A percentile compares a stretch with the other conserved stretches of the same genome.
These are phyloP conservation scores for Cryphonectria carpinicola DNA, from an alignment of 2,329 filamentous ascomycete species.

Conservation along the genomic window DNA sequence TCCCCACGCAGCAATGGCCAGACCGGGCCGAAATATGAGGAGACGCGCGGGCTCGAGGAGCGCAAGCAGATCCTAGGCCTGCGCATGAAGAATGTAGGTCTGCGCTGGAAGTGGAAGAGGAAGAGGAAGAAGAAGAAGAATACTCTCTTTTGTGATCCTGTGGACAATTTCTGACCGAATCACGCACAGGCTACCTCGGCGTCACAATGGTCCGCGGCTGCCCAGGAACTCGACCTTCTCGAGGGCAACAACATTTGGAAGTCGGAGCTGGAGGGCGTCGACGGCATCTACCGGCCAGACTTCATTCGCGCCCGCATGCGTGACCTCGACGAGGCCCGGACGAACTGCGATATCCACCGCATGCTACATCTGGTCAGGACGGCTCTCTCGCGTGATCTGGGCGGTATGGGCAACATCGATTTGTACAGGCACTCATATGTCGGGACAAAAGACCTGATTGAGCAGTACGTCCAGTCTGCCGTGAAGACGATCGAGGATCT, in stretches of 20 bases:
- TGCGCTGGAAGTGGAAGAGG: background rate
- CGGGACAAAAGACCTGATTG: slow-evolving; percentile 85
- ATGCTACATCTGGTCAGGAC: slow-evolving; percentile 86
- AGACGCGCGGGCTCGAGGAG: slow-evolving; percentile 54
- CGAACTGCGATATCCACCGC: slow-evolving; percentile 69
- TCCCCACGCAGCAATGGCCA: slow-evolving; percentile 58
- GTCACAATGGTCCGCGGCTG: slow-evolving; percentile 75
- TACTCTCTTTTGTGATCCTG: background rate
- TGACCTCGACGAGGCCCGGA: slow-evolving; percentile 75
- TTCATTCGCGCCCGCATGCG: slow-evolving; percentile 71
- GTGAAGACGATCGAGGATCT: slow-evolving; percentile 74
- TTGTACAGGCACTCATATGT: slow-evolving; percentile 84
- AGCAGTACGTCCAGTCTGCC: slow-evolving; percentile 82
- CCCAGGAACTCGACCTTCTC: slow-evolving; percentile 75
- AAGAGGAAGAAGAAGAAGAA: too few species aligned
- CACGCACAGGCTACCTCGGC: slow-evolving; percentile 64
- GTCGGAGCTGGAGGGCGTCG: slow-evolving; percentile 50
- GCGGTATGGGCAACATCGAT: slow-evolving; percentile 81
- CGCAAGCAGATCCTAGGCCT: slow-evolving; percentile 65
- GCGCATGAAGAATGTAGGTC: slow-evolving; percentile 67
- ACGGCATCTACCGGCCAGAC: slow-evolving; percentile 71
- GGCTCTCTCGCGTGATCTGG: slow-evolving; percentile 77
- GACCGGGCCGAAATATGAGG: slow-evolving; percentile 53
- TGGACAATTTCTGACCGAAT: slow-evolving; percentile 27
- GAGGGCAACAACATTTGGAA: slow-evolving; percentile 88